Base-by-base conservation (phyloP, 768 basidiomycete genomes). In the Tephrocybe sp. region DNA sequence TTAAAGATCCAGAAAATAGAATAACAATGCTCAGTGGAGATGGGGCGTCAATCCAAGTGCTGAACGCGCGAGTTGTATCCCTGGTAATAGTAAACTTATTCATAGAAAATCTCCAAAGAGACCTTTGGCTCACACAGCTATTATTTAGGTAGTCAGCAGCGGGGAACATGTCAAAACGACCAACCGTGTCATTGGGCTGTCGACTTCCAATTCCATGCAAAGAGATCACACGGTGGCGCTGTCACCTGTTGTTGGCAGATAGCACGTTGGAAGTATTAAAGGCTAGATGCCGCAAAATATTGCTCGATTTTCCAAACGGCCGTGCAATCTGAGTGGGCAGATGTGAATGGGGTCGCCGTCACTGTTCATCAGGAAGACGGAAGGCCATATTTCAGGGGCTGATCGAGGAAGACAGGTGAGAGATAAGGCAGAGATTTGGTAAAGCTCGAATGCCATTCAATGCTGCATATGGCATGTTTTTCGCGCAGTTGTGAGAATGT, bases 51-150 rank as follows among this genome's bases (percentile, higher is more conserved):
- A 39, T 48, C 22, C n/a, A n/a, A n/a, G 40, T 34, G 41, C 16
- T 31, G 8, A 42, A 36, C 26, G 20, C 34, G 45, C 50, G 55
- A 23, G 43, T 16, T n/a, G 31, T 32, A 45, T 12, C 35, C 17
- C 43, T 41, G 35, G 34, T 33, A 49, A 40, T 16, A 19, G 42
- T 40, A 42, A 16, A 17, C 36, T 49, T 22, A 45, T 35, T 31
- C 13, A 26, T n/a, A 14, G 1, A 7, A 23, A 41, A 5, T 47
- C 51, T 44, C 11, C 48, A 30, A 41, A 35, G 12, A 45, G 53
- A 16, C 14, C 31, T 16, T 45, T 46, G 12, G 20, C 52, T 54
- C 57, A 52, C 57, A 52, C 48, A 40, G 41, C 35, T n/a, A 17
- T 44, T 12, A 17, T 16, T 20, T 48, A 22, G 17, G 34, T 23